phyloP scores from a whole-genome alignment of 768 basidiomycete species.

The Sistotremastrum niveocremeum region DNA sequence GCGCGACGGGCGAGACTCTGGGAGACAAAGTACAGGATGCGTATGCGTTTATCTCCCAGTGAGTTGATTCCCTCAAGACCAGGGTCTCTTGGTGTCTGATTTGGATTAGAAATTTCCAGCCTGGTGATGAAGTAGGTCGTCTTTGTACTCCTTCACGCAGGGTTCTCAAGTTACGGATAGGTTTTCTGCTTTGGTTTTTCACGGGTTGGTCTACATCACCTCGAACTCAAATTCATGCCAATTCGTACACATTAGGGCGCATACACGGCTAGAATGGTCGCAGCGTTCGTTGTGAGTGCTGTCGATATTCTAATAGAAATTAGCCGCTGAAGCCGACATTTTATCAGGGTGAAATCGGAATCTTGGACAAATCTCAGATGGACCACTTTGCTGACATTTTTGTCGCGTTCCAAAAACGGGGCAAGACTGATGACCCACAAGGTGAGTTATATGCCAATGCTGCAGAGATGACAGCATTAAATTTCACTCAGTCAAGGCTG shows the following conservation, averaged over 20 bases:
- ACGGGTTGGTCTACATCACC: conserved; percentile 30
- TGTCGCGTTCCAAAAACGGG: conserved; percentile 44
- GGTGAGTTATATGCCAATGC: conserved; percentile 19
- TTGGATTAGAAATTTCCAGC: conserved; percentile 43
- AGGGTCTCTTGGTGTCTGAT: not conserved
- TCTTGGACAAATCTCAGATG: conserved; percentile 61
- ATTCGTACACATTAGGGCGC: conserved; percentile 37
- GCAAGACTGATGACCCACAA: conserved; percentile 32
- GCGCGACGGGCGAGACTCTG: conserved; percentile 48
- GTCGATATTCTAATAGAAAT: conserved; percentile 1
- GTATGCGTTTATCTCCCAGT: conserved; percentile 74
- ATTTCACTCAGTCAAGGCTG: conserved; percentile 7
- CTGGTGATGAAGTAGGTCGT: conserved; percentile 50
- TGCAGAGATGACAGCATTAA: conserved; percentile 25
- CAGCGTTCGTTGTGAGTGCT: conserved; percentile 47
- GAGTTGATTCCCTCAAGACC: conserved; percentile 14
- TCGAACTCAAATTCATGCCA: not conserved
- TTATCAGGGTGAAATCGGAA: conserved; percentile 49
- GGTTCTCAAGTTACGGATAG: conserved; percentile 20
- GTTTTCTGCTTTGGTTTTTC: conserved; percentile 73
- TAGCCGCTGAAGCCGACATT: not conserved
- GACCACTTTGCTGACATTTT: conserved; percentile 57
- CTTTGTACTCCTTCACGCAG: not conserved
- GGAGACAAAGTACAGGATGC: conserved; percentile 70
- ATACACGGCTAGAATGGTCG: conserved; percentile 65